These are phyloP conservation scores for Calcarisporium arbuscula DNA, from an alignment of 2,329 filamentous ascomycete genomes.

Conservation along the genomic window DNA sequence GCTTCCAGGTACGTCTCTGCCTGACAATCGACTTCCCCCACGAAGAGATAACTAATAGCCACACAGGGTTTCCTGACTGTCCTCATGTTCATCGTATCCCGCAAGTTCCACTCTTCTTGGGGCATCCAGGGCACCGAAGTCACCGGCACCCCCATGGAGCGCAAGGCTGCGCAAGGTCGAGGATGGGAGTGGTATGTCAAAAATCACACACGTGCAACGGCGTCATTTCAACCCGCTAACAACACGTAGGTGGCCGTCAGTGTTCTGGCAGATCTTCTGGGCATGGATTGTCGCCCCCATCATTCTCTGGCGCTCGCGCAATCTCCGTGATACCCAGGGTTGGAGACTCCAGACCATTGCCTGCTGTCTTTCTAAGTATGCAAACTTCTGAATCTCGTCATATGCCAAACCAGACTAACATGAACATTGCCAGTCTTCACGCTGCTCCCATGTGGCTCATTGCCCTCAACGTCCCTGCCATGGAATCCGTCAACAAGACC, in stretches of 20 bases:
- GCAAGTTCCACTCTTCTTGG: constrained; percentile 57
- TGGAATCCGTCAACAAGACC: constrained; percentile 45
- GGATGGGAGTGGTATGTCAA: constrained; percentile 61
- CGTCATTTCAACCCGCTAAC: too few relatives aligned
- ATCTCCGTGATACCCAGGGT: constrained; percentile 58
- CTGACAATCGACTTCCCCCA: too few relatives aligned
- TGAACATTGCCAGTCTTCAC: constrained; percentile 40
- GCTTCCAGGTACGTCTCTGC: constrained; percentile 44
- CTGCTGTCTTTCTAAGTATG: constrained; percentile 40
- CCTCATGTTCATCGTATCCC: constrained; percentile 56
- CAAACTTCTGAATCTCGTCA: constrained; percentile 6
- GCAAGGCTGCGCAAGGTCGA: constrained; percentile 35
- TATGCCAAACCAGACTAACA: neutral
- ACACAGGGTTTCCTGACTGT: constrained; percentile 50
- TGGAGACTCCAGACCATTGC: constrained; percentile 59
- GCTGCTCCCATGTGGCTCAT: constrained; percentile 63
- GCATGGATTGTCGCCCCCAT: constrained; percentile 55
- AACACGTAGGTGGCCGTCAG: constrained; percentile 48
- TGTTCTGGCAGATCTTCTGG: constrained; percentile 60
- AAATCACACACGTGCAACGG: too few relatives aligned
- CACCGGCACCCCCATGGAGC: constrained; percentile 44
- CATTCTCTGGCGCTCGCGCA: constrained; percentile 54
- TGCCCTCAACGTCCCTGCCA: constrained; percentile 45
- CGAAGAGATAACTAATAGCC: constrained; percentile 2
- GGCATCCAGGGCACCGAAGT: constrained; percentile 58